phyloP scores from a whole-genome alignment of 768 basidiomycete species.

The Lentinula edodes region DNA sequence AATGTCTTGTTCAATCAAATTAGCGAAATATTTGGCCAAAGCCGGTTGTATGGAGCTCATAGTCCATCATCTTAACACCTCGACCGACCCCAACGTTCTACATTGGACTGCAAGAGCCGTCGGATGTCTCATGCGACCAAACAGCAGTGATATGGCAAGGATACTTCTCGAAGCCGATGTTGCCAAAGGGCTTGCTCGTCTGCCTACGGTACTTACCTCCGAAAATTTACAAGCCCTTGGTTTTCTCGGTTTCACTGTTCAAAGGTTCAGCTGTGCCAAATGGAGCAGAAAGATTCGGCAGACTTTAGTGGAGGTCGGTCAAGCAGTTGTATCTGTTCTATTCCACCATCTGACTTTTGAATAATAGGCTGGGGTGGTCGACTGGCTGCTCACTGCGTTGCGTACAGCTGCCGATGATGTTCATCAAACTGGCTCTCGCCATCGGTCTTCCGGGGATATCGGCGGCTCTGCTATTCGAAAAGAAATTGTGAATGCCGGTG shows the following conservation, averaged over 20 bases:
- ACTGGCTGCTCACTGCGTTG: slow-evolving; percentile 20
- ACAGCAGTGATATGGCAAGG: slow-evolving; percentile 19
- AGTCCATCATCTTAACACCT: slow-evolving; percentile 13
- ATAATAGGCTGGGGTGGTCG: slow-evolving; percentile 17
- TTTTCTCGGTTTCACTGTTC: slow-evolving; percentile 20
- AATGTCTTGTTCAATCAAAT: slow-evolving; percentile 19
- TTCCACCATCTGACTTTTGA: neutral
- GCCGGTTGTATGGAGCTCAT: slow-evolving; percentile 16
- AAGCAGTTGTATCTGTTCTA: neutral
- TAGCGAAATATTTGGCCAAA: slow-evolving; percentile 17
- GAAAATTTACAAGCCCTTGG: slow-evolving; percentile 19
- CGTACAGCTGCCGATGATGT: slow-evolving; percentile 19
- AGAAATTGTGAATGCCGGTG: slow-evolving; percentile 22
- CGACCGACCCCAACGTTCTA: slow-evolving; percentile 15
- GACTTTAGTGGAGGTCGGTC: slow-evolving; percentile 16
- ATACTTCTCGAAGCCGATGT: slow-evolving; percentile 18
- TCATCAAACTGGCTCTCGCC: slow-evolving; percentile 20
- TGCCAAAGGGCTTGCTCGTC: slow-evolving; percentile 18
- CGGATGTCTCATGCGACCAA: slow-evolving; percentile 22
- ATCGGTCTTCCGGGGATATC: slow-evolving; percentile 19
- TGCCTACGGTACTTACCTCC: slow-evolving; percentile 18
- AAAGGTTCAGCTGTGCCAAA: slow-evolving; percentile 20
- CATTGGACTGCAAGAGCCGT: slow-evolving; percentile 17
- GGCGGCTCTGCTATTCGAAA: slow-evolving; percentile 20
- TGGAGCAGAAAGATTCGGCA: slow-evolving; percentile 20